Percentiles rank a stretch among this genome's conserved stretches.
These are phyloP conservation scores for Lagenaria siceraria DNA, from an alignment of 306 rosid genomes.

Conservation along the genomic window DNA sequence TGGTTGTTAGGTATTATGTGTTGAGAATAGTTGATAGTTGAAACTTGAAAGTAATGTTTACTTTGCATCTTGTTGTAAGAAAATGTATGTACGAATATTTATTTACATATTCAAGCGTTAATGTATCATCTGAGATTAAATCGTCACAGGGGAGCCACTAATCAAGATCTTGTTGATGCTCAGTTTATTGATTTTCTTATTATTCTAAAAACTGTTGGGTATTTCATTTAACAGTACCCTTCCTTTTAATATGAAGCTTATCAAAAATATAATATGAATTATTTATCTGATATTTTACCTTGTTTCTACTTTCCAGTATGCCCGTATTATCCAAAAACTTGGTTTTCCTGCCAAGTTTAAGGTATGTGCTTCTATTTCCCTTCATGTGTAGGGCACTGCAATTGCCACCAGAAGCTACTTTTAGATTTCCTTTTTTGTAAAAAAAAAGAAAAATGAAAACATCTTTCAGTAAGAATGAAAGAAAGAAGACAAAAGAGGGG, in stretches of 20 bases:
- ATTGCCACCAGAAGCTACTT: not conserved
- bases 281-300: constrained; percentile 9
- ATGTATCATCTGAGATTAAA: not conserved
- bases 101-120: not conserved
- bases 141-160: not conserved
- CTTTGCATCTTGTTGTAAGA: not conserved
- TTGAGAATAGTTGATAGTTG: not conserved
- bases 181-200: not conserved
- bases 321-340: constrained; percentile 84
- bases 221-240: not conserved
- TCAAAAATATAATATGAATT: not conserved
- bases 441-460: not conserved
- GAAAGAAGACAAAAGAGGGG: not conserved
- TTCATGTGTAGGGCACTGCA: not conserved
- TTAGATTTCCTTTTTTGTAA: not conserved
- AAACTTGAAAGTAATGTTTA: not conserved
- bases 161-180: not conserved
- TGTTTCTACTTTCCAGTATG: constrained; percentile 48
- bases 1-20: not conserved
- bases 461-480: not conserved
- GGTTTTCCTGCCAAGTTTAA: constrained; percentile 80
- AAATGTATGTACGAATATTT: not conserved
- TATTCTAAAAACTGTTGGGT: not conserved
- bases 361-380: constrained; percentile 23
- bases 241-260: not conserved